Evolutionary conservation across 2,329 filamentous ascomycete species (phyloP).

Genomic region (Samsoniella hepiali): DNA sequence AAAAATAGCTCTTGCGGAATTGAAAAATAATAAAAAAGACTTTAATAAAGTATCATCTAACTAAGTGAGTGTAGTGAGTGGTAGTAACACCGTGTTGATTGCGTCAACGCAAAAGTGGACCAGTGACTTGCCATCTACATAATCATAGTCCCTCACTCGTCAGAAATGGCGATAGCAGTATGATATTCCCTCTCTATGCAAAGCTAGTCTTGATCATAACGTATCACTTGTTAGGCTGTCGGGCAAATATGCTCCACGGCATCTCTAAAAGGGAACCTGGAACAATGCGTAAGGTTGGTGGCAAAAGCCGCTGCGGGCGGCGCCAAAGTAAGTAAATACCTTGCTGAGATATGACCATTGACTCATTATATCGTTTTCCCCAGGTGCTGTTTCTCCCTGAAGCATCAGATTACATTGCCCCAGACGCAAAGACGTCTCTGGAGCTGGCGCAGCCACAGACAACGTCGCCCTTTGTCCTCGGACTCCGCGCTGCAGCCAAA

Average conservation of each 20-base stretch:
- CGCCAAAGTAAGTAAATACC: constrained; percentile 61
- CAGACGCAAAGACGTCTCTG: constrained; percentile 63
- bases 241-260: constrained; percentile 87
- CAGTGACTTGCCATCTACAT: constrained; percentile 9
- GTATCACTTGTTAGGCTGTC: constrained; percentile 60
- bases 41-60: not conserved
- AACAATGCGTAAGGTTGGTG: constrained; percentile 70
- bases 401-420: constrained; percentile 83
- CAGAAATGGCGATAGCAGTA: constrained; percentile 31
- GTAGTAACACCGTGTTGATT: not conserved
- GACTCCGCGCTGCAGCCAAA: constrained; percentile 66
- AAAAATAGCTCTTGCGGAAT: constrained; percentile 10
- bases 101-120: constrained; percentile 13
- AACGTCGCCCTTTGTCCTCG: constrained; percentile 69
- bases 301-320: constrained; percentile 70
- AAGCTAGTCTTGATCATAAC: not conserved
- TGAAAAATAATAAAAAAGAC: constrained; percentile 7
- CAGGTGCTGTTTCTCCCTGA: constrained; percentile 87
- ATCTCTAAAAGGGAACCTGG: constrained; percentile 73
- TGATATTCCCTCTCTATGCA: not conserved
- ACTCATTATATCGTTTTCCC: not conserved
- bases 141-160: not conserved
- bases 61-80: no score
- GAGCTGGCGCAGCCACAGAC: constrained; percentile 65
- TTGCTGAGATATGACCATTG: constrained; percentile 15